Evolutionary conservation across 2,329 filamentous ascomycete genomes (phyloP), one percentile per base, ranked within the genome.

Genomic region (Corniculantispora saksenae): DNA sequence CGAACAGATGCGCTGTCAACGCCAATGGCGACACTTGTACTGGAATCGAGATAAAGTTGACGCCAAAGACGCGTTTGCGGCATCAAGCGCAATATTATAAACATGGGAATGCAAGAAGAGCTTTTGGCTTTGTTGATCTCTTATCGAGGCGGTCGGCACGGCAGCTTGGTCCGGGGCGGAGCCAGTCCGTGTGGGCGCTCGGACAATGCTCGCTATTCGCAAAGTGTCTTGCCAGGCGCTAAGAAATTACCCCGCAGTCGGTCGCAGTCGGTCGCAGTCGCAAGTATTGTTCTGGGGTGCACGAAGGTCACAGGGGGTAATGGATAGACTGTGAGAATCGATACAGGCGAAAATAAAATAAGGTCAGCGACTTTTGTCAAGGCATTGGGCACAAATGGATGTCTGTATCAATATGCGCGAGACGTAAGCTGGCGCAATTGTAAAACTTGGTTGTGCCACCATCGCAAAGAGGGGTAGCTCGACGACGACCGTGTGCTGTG

Each of bases 231-330:
- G 32, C 21, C 54, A 56, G 53, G 58, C 47, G 21, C 29, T 50
- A 38, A 17, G n/a, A n/a, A 32, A 53, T 43, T 61, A 61, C 58
- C 58, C 58, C 58, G 58, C 58, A 61, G 58, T 61, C 25, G 21
- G 32, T 32, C 32, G 32, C 32, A 54, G 51, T 23, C 27, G 51
- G 32, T 32, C 32, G 32, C 32, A 54, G 51, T 23, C 27, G 51
- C 29, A 29, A 35, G 51, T 8, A 38, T 23, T 27, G 51, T 38
- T 38, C 10, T 19, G n/a, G 51, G n/a, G 23, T 10, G n/a, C 29
- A 12, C 27, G n/a, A 54, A 21, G 51, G 27, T 29, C 35, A 35
- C 51, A 35, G 35, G 27, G n/a, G n/a, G 29, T 29, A n/a, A 35
- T 12, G 21, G n/a, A 13, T 7, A 5, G 27, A 7, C 6, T n/a